These are phyloP conservation scores for Neofusicoccum sp. DNA, from an alignment of 2,329 filamentous ascomycete genomes.

Conservation along the genomic window DNA sequence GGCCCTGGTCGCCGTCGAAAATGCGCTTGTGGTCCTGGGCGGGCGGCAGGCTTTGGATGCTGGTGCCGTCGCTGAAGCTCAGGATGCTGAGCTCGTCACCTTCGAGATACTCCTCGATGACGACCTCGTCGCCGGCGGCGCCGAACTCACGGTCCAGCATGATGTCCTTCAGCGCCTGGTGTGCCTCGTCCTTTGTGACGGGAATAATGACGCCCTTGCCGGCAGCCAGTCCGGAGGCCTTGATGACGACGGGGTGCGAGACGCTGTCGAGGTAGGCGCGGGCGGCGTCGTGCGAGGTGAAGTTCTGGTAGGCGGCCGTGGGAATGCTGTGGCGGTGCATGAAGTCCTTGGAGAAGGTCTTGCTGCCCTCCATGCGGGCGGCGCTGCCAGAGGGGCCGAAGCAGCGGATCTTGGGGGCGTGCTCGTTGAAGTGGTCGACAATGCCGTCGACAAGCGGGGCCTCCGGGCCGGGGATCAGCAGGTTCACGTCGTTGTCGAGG, in stretches of 20 bases:
- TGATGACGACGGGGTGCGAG: conserved; percentile 68
- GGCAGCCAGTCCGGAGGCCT: conserved; percentile 87
- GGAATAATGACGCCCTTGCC: conserved; percentile 96
- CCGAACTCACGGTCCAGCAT: conserved; percentile 91
- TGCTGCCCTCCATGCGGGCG: conserved; percentile 91
- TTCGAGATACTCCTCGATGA: conserved; percentile 90
- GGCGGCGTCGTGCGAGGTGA: conserved; percentile 74
- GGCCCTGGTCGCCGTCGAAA: conserved; percentile 84
- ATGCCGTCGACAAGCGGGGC: conserved; percentile 92
- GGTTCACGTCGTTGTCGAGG: conserved; percentile 70
- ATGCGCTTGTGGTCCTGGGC: conserved; percentile 98
- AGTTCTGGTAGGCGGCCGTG: conserved; percentile 89
- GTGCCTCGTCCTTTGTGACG: conserved; percentile 77
- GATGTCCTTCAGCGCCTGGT: conserved; percentile 79
- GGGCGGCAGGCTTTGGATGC: conserved; percentile 79
- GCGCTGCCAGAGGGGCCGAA: conserved; percentile 87
- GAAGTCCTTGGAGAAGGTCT: conserved; percentile 97
- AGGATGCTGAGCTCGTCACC: conserved; percentile 93
- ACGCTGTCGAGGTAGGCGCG: conserved; percentile 64
- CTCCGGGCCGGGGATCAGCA: conserved; percentile 90
- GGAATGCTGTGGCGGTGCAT: conserved; percentile 91
- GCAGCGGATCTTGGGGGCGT: conserved; percentile 63
- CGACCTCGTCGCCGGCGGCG: conserved; percentile 82
- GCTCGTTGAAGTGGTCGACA: conserved; percentile 74
- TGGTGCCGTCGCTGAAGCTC: conserved; percentile 87